A percentile compares a stretch with the other conserved stretches of the same genome.
Evolutionary conservation across 495 filamentous ascomycete species (phyloP).

Genomic region (Aspergillus homomorphus): DNA sequence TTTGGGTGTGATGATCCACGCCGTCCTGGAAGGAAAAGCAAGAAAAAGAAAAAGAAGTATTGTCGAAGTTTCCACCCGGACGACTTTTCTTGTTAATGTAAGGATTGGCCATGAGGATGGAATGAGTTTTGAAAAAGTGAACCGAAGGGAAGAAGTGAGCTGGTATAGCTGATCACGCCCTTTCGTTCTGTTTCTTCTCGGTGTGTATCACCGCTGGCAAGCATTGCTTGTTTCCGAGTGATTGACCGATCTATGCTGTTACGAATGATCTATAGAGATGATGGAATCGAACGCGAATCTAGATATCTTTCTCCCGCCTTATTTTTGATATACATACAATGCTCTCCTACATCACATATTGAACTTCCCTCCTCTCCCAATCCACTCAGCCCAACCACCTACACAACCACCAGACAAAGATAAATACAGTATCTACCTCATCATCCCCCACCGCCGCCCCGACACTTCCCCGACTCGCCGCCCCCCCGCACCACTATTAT

Average conservation of each 20-base stretch:
- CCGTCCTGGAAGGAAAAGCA: constrained; percentile 1
- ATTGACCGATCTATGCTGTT: constrained; percentile 44
- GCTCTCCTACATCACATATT: no score
- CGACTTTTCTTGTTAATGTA: constrained; percentile 4
- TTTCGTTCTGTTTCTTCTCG: not conserved
- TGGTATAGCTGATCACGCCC: no score
- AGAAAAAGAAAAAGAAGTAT: constrained; percentile 6
- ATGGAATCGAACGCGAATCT: constrained; percentile 23
- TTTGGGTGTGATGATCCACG: constrained; percentile 5
- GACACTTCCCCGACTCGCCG: no score
- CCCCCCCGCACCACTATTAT: no score
- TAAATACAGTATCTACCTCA: no score
- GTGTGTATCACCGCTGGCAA: not conserved
- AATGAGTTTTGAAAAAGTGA: not conserved
- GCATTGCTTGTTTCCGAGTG: constrained; percentile 18
- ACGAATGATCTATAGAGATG: constrained; percentile 49
- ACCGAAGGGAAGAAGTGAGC: not conserved
- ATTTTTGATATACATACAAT: no score
- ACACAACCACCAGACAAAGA: no score
- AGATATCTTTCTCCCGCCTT: not conserved
- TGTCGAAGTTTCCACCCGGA: constrained; percentile 7
- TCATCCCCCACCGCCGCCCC: no score
- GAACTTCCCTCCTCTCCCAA: no score
- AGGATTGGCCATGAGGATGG: not conserved
- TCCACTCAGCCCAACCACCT: no score